Conservation (phyloP, 177 flowering plant genomes). For the Vitis hybrid region DNA sequence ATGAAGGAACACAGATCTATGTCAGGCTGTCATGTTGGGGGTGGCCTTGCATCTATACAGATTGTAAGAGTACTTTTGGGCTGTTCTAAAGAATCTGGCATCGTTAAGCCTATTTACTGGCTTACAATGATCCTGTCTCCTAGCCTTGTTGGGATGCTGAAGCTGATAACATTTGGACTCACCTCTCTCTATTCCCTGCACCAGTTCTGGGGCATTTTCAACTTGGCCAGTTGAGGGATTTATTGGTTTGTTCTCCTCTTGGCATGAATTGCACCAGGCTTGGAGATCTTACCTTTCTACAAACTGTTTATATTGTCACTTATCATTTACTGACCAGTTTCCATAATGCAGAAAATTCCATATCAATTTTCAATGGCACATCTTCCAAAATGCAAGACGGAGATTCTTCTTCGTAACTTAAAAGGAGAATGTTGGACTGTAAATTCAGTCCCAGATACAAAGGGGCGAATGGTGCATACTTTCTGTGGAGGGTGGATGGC, state of each 20-base stretch:
- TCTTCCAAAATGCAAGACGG: slow-evolving; percentile 46
- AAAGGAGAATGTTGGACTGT: slow-evolving; percentile 52
- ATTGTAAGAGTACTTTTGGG: not conserved
- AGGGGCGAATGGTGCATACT: slow-evolving; percentile 43
- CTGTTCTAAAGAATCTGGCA: not conserved
- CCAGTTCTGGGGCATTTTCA: not conserved
- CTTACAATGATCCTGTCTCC: not conserved
- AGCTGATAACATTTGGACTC: too few species aligned
- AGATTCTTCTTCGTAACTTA: slow-evolving; percentile 42
- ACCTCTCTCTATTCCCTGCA: not conserved
- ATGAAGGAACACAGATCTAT: not conserved
- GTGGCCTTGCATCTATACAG: too few species aligned
- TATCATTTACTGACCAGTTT: not conserved
- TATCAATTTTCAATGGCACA: slow-evolving; percentile 41
- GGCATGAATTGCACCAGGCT: not conserved
- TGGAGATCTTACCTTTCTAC: not conserved
- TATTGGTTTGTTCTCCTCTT: not conserved
- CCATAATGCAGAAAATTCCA: slow-evolving; percentile 46
- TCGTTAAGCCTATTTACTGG: not conserved
- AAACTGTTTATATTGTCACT: not conserved
- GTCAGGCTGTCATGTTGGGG: not conserved
- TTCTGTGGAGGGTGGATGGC: slow-evolving; percentile 65
- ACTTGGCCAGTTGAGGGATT: too few species aligned
- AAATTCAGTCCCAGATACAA: slow-evolving; percentile 46
- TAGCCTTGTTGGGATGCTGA: too few species aligned